A percentile compares a stretch with the other conserved stretches of the same genome.
phyloP scores from a whole-genome alignment of 73 alveolate species.

The Vitrella brassicaformis region DNA sequence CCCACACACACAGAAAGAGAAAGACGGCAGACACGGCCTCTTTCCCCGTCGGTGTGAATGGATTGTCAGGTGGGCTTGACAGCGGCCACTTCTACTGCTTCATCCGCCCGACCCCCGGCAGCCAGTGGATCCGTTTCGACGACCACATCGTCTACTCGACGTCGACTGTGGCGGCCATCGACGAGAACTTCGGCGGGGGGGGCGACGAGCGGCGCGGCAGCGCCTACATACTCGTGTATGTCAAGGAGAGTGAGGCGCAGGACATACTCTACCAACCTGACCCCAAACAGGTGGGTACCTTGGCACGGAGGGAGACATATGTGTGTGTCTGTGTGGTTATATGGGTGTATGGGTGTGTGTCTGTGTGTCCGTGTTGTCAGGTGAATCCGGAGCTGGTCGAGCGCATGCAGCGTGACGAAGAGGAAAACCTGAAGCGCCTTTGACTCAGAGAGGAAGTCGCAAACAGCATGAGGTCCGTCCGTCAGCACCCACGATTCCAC shows the following conservation, averaged over 20 bases:
- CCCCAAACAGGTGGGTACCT: background rate
- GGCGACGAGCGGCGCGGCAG: too few species aligned
- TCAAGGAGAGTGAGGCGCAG: background rate
- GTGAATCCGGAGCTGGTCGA: background rate
- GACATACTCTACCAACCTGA: background rate
- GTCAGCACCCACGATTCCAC: too few species aligned
- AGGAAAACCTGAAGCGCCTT: too few species aligned
- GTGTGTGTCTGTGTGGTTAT: too few species aligned
- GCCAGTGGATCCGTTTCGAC: background rate
- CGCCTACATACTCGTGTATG: background rate
- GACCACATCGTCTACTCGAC: background rate
- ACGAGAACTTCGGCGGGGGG: background rate
- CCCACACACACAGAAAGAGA: too few species aligned
- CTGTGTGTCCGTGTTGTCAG: too few species aligned
- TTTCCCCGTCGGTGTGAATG: background rate
- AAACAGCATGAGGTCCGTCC: too few species aligned
- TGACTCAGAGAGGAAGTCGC: too few species aligned
- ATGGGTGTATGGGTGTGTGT: too few species aligned
- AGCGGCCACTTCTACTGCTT: background rate
- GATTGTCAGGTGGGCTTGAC: background rate
- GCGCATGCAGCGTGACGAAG: background rate
- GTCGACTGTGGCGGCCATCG: background rate
- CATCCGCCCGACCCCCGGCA: background rate
- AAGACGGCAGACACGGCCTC: too few species aligned
- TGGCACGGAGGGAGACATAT: too few species aligned